Percentiles rank a stretch among this genome's conserved stretches.
These are phyloP conservation scores for Crithidia mellificae DNA, from an alignment of 208 protist species.

Conservation along the genomic window DNA sequence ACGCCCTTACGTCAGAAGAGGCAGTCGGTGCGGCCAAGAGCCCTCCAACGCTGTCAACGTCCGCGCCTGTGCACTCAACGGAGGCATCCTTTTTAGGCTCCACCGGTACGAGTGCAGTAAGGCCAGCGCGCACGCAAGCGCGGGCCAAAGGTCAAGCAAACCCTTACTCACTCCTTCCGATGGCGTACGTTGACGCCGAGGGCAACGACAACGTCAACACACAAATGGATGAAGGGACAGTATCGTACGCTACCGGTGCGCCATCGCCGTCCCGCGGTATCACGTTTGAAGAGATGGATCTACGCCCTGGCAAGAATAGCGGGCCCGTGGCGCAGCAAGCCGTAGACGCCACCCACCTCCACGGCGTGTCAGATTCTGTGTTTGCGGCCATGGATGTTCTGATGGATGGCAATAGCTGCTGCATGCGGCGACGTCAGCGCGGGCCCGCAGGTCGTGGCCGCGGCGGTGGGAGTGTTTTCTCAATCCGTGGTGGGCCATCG, in stretches of 20 bases:
- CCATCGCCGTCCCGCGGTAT: neutral
- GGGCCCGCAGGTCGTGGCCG: neutral
- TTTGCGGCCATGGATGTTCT: conserved; percentile 64
- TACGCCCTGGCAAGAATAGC: conserved; percentile 12
- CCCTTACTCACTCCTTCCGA: conserved; percentile 9
- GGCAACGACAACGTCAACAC: too few species aligned
- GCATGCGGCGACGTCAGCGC: conserved; percentile 45
- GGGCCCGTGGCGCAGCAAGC: conserved; percentile 24
- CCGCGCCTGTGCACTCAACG: too few species aligned
- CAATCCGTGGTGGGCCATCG: too few species aligned
- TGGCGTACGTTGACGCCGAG: neutral
- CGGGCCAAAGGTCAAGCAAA: neutral
- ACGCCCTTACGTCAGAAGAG: too few species aligned
- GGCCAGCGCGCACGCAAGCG: too few species aligned
- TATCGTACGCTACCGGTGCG: neutral
- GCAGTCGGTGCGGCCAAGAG: neutral
- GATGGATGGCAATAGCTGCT: conserved; percentile 76
- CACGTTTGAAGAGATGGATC: conserved; percentile 28
- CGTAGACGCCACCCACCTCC: conserved; percentile 26
- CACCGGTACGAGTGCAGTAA: too few species aligned
- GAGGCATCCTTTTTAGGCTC: too few species aligned
- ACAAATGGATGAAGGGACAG: too few species aligned
- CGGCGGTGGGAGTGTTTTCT: too few species aligned
- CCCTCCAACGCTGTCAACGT: too few species aligned
- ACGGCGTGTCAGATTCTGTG: conserved; percentile 19